Conservation (phyloP, 108 stramenopile genomes). For the Seminavis robusta region DNA sequence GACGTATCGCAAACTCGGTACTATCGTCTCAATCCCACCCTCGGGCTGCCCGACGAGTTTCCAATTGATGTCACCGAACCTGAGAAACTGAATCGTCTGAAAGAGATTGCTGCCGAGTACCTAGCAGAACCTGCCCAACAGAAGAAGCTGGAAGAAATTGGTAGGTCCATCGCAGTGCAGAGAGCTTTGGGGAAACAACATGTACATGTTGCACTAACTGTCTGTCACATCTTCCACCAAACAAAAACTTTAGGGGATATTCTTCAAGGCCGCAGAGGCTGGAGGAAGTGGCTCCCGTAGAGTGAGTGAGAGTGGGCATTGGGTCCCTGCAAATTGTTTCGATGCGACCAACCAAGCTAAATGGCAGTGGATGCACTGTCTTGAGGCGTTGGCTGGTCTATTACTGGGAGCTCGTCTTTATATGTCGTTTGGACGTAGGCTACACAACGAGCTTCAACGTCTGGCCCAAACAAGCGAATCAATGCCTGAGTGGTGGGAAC, state of each 20-base stretch:
- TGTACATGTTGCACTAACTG: not conserved
- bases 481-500: slow-evolving; percentile 37
- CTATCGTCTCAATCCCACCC: slow-evolving; percentile 73
- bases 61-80: slow-evolving; percentile 75
- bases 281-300: not conserved
- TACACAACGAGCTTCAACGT: slow-evolving; percentile 3
- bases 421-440: slow-evolving; percentile 9
- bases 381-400: not conserved
- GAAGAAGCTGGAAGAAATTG: slow-evolving; percentile 41
- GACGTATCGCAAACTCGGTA: slow-evolving; percentile 62
- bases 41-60: slow-evolving; percentile 50
- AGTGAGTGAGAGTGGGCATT: not conserved
- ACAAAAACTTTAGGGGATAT: no score
- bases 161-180: no score
- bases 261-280: slow-evolving; percentile 14
- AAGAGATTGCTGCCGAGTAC: slow-evolving; percentile 59
- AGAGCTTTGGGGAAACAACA: not conserved
- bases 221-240: no score
- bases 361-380: not conserved
- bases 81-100: slow-evolving; percentile 45
- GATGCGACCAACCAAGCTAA: not conserved
- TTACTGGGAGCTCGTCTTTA: slow-evolving; percentile 20
- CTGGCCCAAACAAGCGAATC: slow-evolving; percentile 18
- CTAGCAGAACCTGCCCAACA: slow-evolving; percentile 70
- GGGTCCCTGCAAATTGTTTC: not conserved